A percentile compares a stretch with the other conserved stretches of the same genome.
Conservation (phyloP, 768 basidiomycete genomes). For the Psilocybe sp. region DNA sequence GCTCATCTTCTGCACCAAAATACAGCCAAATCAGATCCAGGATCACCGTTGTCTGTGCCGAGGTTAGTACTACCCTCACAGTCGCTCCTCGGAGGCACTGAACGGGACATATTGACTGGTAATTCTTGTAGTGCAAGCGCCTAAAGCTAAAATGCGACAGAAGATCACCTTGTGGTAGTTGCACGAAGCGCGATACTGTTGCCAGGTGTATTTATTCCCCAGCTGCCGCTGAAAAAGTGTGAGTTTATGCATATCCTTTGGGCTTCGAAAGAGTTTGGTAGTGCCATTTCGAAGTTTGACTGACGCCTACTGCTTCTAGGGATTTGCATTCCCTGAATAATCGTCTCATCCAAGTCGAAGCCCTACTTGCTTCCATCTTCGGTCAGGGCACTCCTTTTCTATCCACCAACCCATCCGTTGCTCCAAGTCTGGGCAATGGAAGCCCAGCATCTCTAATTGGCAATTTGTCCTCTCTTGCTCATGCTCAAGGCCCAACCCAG, state of each 20-base stretch:
- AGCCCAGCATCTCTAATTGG: constrained; percentile 19
- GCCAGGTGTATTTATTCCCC: constrained; percentile 74
- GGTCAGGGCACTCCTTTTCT: constrained; percentile 31
- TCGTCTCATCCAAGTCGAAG: constrained; percentile 69
- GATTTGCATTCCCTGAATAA: constrained; percentile 85
- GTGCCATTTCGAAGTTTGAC: not conserved
- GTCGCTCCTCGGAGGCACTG: not conserved
- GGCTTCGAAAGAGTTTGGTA: not conserved
- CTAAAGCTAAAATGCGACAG: constrained; percentile 86
- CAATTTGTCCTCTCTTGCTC: constrained; percentile 2
- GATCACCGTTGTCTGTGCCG: constrained; percentile 79
- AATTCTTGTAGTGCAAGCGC: constrained; percentile 67
- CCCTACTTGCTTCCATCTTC: constrained; percentile 49
- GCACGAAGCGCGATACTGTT: constrained; percentile 76
- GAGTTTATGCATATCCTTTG: constrained; percentile 7
- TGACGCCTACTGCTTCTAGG: constrained; percentile 27
- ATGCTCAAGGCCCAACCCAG: constrained; percentile 8
- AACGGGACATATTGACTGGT: not conserved
- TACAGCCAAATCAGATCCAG: constrained; percentile 57
- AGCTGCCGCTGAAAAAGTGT: constrained; percentile 86
- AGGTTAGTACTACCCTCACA: constrained; percentile 43
- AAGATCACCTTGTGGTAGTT: constrained; percentile 72
- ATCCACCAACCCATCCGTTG: constrained; percentile 33
- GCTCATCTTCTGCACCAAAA: constrained; percentile 31
- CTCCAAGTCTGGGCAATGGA: constrained; percentile 16